Evolutionary conservation across 2,329 filamentous ascomycete species (phyloP).

Genomic region (Nigrospora sphaerica): DNA sequence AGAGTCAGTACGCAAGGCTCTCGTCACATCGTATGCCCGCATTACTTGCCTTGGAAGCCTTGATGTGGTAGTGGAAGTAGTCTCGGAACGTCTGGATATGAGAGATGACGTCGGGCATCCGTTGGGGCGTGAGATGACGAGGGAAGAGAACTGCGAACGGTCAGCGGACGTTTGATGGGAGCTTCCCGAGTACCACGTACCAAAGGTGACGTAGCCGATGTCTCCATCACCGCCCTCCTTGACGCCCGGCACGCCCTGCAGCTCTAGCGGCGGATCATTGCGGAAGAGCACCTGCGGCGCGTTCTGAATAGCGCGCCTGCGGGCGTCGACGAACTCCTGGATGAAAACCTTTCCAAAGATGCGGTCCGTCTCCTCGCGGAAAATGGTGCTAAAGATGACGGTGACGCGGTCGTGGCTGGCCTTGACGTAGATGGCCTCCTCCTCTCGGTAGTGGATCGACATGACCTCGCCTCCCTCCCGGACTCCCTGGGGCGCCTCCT

Average conservation of each 20-base stretch:
- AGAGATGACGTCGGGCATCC: constrained; percentile 91
- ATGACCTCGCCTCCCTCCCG: constrained; percentile 87
- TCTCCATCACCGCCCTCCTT: constrained; percentile 69
- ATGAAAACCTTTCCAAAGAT: constrained; percentile 98
- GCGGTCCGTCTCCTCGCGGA: constrained; percentile 94
- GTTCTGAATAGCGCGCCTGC: constrained; percentile 93
- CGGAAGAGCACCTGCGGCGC: constrained; percentile 95
- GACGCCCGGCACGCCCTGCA: constrained; percentile 82
- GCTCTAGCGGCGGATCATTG: constrained; percentile 86
- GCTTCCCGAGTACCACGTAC: constrained; percentile 39
- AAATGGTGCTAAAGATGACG: constrained; percentile 97
- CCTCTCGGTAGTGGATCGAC: constrained; percentile 96
- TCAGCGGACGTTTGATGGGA: constrained; percentile 5
- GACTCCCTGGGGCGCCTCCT: constrained; percentile 87
- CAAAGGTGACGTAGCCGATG: constrained; percentile 96
- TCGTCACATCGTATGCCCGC: neutral
- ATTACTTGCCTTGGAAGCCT: constrained; percentile 74
- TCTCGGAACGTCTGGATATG: constrained; percentile 99
- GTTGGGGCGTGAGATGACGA: constrained; percentile 82
- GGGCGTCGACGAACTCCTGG: constrained; percentile 96
- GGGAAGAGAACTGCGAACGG: constrained; percentile 74
- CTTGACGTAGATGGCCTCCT: constrained; percentile 98
- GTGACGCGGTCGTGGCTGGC: constrained; percentile 95
- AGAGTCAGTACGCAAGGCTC: neutral
- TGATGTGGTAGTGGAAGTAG: constrained; percentile 99